Conservation (phyloP, 192 early-diverging fungal genomes). For the Kappamyces sp. region DNA sequence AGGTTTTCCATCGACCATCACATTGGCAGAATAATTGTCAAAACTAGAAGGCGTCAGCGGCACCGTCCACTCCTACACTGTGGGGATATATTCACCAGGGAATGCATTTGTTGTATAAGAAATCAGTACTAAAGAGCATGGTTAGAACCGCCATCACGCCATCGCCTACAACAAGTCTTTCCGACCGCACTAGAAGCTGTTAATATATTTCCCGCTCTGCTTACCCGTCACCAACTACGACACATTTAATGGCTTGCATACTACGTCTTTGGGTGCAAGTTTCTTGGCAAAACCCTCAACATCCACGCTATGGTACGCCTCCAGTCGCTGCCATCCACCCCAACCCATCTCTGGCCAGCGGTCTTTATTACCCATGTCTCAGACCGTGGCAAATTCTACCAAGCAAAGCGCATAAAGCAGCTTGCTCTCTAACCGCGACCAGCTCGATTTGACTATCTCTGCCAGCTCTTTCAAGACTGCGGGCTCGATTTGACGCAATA, state of each 20-base stretch:
- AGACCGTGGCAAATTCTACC: constrained; percentile 46
- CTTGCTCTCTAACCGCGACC: constrained; percentile 54
- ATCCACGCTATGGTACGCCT: too few relatives aligned
- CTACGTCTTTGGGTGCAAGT: not conserved
- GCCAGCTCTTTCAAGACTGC: constrained; percentile 37
- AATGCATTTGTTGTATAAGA: constrained; percentile 99
- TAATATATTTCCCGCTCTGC: constrained; percentile 18
- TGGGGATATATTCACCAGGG: constrained; percentile 99
- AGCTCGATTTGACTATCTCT: constrained; percentile 37
- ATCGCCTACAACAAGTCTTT: constrained; percentile 78
- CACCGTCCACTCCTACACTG: constrained; percentile 68
- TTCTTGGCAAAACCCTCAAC: too few relatives aligned
- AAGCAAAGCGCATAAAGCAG: constrained; percentile 60
- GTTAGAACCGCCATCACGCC: not conserved
- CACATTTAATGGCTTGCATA: constrained; percentile 91
- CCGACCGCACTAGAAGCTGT: constrained; percentile 67
- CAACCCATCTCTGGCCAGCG: too few relatives aligned
- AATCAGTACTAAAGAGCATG: constrained; percentile 63
- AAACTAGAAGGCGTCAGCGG: constrained; percentile 50
- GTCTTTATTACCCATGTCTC: too few relatives aligned
- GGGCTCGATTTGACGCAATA: constrained; percentile 46
- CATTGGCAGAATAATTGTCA: constrained; percentile 98
- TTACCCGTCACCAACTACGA: constrained; percentile 84
- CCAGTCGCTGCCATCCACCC: too few relatives aligned
- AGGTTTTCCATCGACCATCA: constrained; percentile 98